Base-by-base conservation (phyloP, 2,329 filamentous ascomycete species). In the Harringtonia aguacate region DNA sequence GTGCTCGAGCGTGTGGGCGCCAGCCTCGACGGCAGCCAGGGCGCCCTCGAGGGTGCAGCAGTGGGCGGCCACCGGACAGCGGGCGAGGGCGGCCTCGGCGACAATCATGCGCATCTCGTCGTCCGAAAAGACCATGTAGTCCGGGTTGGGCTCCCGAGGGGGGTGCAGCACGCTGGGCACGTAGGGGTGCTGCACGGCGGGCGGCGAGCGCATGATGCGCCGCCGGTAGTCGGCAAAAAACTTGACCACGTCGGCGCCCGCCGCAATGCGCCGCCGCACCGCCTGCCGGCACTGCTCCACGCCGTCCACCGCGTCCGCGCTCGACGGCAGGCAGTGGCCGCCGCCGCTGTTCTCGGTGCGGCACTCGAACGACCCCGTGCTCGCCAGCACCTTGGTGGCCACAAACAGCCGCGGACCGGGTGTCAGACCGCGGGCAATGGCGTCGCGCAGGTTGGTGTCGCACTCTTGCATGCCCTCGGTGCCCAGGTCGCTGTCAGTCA, bases 391-490 rank as follows among this genome's bases (percentile, higher is more conserved):
- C 44, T 71, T 64, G 0, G 72, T 75, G 4, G 71, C 69, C 24
- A 76, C 73, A 53, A 75, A 75, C 33, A 77, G 61, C 3, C 74
- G 66, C 0, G 74, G 73, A 0, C 74, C 74, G 0, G 72, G 70
- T 2, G 65, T 67, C 12, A 77, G 53, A 5, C 72, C 73, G 8
- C 73, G 68, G 48, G 72, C 72, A 52, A 77, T 66, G 29, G 67
- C 65, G 53, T 77, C 70, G 10, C 73, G 64, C 4, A 77, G 56
- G 43, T 66, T 66, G 33, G 65, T 65, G 53, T 77, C 73, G 24
- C 66, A 65, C 31, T 68, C 65, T 24, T 63, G 60, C 47, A 75
- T 62, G 0, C 66, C 65, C 52, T 77, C 73, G 4, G 70, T 72
- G 14, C 73, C 72, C 1, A 77, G 62, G 53, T 77, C 73, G 63